Evolutionary conservation across 1,284 basidiomycete genomes (phyloP).

Genomic region (Ustilago trichophora): DNA sequence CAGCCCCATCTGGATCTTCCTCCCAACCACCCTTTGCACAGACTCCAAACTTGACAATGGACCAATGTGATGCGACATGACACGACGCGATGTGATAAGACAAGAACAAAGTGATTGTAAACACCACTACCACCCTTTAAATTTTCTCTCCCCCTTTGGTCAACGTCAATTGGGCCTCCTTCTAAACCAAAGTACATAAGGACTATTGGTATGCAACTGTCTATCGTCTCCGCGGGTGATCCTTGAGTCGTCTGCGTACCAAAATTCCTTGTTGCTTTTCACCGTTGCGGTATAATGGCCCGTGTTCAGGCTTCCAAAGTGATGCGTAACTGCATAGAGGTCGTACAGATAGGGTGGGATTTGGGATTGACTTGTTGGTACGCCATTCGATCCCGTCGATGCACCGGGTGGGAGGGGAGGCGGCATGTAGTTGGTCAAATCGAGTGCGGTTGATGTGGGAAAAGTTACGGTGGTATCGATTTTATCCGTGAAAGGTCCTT

Average conservation of each 20-base stretch:
- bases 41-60: too few relatives aligned
- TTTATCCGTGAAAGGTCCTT: conserved; percentile 94
- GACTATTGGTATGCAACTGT: conserved; percentile 55
- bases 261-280: conserved; percentile 55
- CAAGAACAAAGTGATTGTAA: too few relatives aligned
- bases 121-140: too few relatives aligned
- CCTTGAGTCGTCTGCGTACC: conserved; percentile 62
- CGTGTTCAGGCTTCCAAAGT: conserved; percentile 64
- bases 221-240: conserved; percentile 48
- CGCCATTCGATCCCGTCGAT: too few relatives aligned
- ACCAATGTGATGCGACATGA: too few relatives aligned
- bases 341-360: conserved; percentile 67
- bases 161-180: conserved; percentile 31
- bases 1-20: too few relatives aligned
- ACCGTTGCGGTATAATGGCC: conserved; percentile 66
- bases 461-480: conserved; percentile 70
- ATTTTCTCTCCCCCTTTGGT: too few relatives aligned
- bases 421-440: conserved; percentile 92
- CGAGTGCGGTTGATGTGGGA: conserved; percentile 77
- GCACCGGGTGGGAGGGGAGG: conserved; percentile 65
- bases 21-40: too few relatives aligned
- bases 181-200: conserved; percentile 63
- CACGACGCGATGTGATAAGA: too few relatives aligned
- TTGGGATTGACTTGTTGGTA: conserved; percentile 47
- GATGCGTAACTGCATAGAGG: conserved; percentile 67